Evolutionary conservation across 192 early-diverging fungal species (phyloP).

Genomic region (Pecoramyces ruminantium): DNA sequence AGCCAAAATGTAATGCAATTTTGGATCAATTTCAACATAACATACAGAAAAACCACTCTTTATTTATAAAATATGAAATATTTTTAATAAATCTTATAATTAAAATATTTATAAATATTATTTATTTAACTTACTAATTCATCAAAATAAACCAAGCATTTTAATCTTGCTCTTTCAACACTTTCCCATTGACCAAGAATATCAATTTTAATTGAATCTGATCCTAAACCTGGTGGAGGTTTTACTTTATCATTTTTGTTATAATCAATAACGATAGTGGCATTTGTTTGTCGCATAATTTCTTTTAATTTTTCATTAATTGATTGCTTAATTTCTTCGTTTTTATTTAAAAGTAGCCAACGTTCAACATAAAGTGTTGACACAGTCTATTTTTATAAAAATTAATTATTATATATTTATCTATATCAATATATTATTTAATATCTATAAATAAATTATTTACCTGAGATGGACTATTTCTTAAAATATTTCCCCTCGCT

Average conservation of each 20-base stretch:
- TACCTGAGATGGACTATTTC: constrained; percentile 8
- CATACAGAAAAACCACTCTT: constrained; percentile 22
- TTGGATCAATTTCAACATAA: constrained; percentile 17
- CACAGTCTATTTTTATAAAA: neutral
- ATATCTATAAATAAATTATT: constrained; percentile 17
- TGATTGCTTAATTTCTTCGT: constrained; percentile 24
- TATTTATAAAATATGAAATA: neutral
- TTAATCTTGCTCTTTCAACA: constrained; percentile 24
- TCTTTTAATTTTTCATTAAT: constrained; percentile 24
- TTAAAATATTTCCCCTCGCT: constrained; percentile 1
- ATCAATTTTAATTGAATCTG: constrained; percentile 27
- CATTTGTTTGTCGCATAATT: constrained; percentile 20
- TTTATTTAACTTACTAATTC: constrained; percentile 18
- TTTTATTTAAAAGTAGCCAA: constrained; percentile 18
- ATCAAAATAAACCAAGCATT: constrained; percentile 20
- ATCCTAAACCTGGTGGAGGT: constrained; percentile 3
- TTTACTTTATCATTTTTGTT: constrained; percentile 5
- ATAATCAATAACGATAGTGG: constrained; percentile 25
- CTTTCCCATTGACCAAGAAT: constrained; percentile 23
- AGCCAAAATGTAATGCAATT: constrained; percentile 51
- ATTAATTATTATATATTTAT: no score
- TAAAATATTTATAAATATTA: no score
- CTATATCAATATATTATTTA: no score
- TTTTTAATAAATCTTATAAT: no score
- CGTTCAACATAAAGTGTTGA: constrained; percentile 1